Base-by-base conservation (phyloP, 2,329 filamentous ascomycete species). In the Raffaelea deltoideospora region DNA sequence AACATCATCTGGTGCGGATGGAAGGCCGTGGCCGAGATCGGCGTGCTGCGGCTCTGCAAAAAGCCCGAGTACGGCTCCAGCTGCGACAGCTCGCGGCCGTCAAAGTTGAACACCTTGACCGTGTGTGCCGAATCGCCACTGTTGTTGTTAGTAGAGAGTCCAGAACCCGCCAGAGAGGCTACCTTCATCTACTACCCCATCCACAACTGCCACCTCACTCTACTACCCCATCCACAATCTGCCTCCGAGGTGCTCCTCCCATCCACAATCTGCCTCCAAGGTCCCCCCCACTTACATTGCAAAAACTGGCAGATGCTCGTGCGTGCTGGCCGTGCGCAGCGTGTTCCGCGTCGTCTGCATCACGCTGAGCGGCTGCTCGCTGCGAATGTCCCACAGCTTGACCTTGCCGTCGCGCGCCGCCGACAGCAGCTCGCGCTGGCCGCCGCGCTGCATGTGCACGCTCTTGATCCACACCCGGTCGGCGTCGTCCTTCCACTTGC, bases 241-340 rank as follows among this genome's bases (percentile, higher is more conserved):
- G 14, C 18, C 17, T 18, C 26, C 21, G 21, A n/a, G 14, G 13
- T 15, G 19, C n/a, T n/a, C n/a, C n/a, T n/a, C n/a, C n/a, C n/a
- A n/a, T n/a, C n/a, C n/a, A n/a, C n/a, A n/a, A n/a, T n/a, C n/a
- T n/a, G n/a, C n/a, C n/a, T n/a, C n/a, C n/a, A n/a, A n/a, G n/a
- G n/a, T n/a, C n/a, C n/a, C n/a, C n/a, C n/a, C n/a, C 17, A 75
- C 79, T 68, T 77, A 87, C 80, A 87, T 75, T 47, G 85, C 85
- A 63, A 98, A 95, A 11, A 98, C 87, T 20, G 90, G 90, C 37
- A 93, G 74, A 57, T 98, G 90, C 57, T 98, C 90, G 55, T 98
- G 90, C 30, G 90, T 87, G 54, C 82, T 90, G 39, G 93, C 70
- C 15, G 84, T 93, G 38, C 86, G 75, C 42, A 94, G 67, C 9